phyloP scores from a whole-genome alignment of 495 filamentous ascomycete species.

The Aspergillus funiculosus region DNA sequence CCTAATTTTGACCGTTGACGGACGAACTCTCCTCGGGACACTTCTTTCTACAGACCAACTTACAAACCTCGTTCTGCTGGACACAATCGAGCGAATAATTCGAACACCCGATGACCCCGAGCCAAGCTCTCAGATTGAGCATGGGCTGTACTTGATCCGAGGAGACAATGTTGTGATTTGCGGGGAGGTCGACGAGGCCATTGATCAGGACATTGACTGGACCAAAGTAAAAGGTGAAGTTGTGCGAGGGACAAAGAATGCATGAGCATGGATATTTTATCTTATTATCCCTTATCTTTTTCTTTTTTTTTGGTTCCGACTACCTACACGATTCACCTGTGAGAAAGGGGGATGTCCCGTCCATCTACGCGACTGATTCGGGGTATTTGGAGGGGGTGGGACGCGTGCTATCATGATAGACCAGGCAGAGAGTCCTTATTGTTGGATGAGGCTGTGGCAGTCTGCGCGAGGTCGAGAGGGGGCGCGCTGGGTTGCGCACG shows the following conservation, averaged over 20 bases:
- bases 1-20: slow-evolving; percentile 85
- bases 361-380: not conserved
- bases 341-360: not conserved
- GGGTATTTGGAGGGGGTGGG: no score
- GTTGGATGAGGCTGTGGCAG: no score
- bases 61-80: slow-evolving; percentile 83
- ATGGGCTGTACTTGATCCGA: slow-evolving; percentile 87
- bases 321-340: slow-evolving; percentile 1
- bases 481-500: slow-evolving; percentile 6
- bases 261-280: slow-evolving; percentile 43
- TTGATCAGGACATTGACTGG: slow-evolving; percentile 90
- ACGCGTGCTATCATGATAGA: not conserved
- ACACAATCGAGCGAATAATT: slow-evolving; percentile 87
- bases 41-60: slow-evolving; percentile 85
- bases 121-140: slow-evolving; percentile 69
- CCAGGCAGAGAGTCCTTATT: not conserved
- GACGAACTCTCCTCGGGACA: slow-evolving; percentile 76
- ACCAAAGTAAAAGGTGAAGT: slow-evolving; percentile 76
- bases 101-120: slow-evolving; percentile 75
- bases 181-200: slow-evolving; percentile 80
- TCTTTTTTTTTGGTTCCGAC: not conserved
- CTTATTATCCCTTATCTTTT: not conserved
- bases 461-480: no score
- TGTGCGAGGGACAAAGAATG: slow-evolving; percentile 76
- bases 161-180: slow-evolving; percentile 93